A percentile compares a stretch with the other conserved stretches of the same genome.
Evolutionary conservation across 1,139 yeast species (phyloP).

Genomic region (Geotrichum histeridarum): DNA sequence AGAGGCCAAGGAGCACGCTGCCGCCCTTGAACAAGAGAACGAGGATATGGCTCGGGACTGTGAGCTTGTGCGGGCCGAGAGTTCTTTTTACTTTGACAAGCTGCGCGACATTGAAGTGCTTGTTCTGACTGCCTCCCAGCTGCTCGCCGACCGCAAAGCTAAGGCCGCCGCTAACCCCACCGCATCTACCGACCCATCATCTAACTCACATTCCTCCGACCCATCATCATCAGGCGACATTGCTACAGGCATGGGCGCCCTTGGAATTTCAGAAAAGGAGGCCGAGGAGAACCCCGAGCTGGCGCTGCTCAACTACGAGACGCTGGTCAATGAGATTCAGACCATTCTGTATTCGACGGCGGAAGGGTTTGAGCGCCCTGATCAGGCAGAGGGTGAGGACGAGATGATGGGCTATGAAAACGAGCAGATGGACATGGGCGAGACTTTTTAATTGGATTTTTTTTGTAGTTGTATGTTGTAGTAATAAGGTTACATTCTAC

Average conservation of each 20-base stretch:
- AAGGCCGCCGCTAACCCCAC: slow-evolving; percentile 22
- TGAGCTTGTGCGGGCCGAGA: slow-evolving; percentile 49
- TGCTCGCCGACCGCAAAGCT: slow-evolving; percentile 40
- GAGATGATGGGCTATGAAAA: slow-evolving; percentile 1
- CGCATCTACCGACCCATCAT: background rate
- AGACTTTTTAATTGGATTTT: slow-evolving; percentile 8
- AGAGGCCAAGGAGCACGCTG: slow-evolving; percentile 26
- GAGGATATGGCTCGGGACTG: slow-evolving; percentile 48
- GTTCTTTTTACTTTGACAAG: slow-evolving; percentile 87
- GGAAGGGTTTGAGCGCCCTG: slow-evolving; percentile 53
- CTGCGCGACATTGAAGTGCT: slow-evolving; percentile 82
- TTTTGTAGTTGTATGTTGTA: no score
- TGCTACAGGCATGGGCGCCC: slow-evolving; percentile 34
- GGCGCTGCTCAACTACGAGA: slow-evolving; percentile 32
- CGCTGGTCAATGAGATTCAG: slow-evolving; percentile 59
- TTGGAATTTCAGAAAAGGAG: slow-evolving; percentile 27
- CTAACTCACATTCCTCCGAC: background rate
- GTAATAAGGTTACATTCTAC: background rate
- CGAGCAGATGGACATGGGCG: slow-evolving; percentile 15
- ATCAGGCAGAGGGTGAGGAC: slow-evolving; percentile 2
- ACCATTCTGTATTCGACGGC: slow-evolving; percentile 74
- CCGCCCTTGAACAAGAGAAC: slow-evolving; percentile 42
- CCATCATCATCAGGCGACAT: slow-evolving; percentile 1
- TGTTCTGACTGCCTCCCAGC: slow-evolving; percentile 59
- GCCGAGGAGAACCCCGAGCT: slow-evolving; percentile 24